These are phyloP conservation scores for Helotiales sp. DNA, from an alignment of 2,329 filamentous ascomycete genomes.

Conservation along the genomic window DNA sequence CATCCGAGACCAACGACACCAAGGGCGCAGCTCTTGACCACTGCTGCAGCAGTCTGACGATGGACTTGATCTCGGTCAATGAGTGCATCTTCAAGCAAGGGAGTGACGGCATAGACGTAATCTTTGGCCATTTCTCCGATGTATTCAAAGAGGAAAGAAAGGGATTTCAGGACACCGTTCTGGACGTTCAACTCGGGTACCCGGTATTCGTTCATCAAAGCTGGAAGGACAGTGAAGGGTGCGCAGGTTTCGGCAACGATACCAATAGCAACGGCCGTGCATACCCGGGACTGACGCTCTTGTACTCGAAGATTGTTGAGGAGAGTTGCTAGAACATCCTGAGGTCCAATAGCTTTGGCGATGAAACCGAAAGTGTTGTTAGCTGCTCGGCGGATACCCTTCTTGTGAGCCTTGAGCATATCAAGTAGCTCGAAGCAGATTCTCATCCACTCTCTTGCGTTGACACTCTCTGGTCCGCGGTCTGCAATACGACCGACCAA, in stretches of 20 bases:
- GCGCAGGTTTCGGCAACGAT: slow-evolving; percentile 99
- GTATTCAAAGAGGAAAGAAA: slow-evolving; percentile 98
- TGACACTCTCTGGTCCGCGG: slow-evolving; percentile 93
- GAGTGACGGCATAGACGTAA: slow-evolving; percentile 97
- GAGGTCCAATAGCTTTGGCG: slow-evolving; percentile 96
- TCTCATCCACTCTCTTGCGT: slow-evolving; percentile 98
- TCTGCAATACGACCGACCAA: slow-evolving; percentile 97
- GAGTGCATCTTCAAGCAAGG: slow-evolving; percentile 92
- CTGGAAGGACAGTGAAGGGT: slow-evolving; percentile 97
- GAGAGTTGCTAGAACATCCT: slow-evolving; percentile 93
- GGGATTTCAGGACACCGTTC: slow-evolving; percentile 95
- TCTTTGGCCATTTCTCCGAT: slow-evolving; percentile 99
- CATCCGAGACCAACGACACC: slow-evolving; percentile 97
- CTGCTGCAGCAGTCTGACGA: slow-evolving; percentile 91
- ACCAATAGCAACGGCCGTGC: slow-evolving; percentile 96
- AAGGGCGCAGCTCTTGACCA: slow-evolving; percentile 96
- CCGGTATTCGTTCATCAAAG: slow-evolving; percentile 98
- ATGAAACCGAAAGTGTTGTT: slow-evolving; percentile 99
- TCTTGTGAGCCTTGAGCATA: slow-evolving; percentile 99
- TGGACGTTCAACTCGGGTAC: slow-evolving; percentile 98
- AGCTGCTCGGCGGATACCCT: slow-evolving; percentile 95
- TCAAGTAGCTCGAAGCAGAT: slow-evolving; percentile 99
- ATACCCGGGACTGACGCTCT: slow-evolving; percentile 96
- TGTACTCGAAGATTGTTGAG: slow-evolving; percentile 97
- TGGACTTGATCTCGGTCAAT: slow-evolving; percentile 99